A percentile compares a stretch with the other conserved stretches of the same genome.
Evolutionary conservation across 805 yeast genomes (phyloP).

Genomic region (Myxozyma neglecta): DNA sequence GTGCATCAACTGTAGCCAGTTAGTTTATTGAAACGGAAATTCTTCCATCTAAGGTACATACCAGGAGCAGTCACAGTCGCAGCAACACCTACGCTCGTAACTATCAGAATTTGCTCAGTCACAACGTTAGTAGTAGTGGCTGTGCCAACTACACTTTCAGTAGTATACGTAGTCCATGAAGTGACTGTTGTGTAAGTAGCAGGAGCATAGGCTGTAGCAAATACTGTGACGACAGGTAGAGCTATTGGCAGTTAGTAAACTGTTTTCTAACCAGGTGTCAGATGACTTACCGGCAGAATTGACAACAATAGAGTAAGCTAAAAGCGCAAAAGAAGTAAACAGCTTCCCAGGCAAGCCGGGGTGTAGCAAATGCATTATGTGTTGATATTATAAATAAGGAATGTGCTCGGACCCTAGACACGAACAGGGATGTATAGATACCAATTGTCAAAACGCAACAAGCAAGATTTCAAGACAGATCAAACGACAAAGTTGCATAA

Average conservation of each 20-base stretch:
- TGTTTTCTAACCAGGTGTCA: no score
- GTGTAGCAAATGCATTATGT: not conserved
- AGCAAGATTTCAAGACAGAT: not conserved
- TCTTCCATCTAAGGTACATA: not conserved
- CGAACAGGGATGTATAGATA: not conserved
- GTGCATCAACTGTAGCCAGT: not conserved
- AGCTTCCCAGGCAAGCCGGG: not conserved
- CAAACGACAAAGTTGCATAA: not conserved
- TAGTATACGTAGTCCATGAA: slow-evolving; percentile 9
- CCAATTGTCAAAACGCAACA: not conserved
- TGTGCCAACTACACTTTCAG: slow-evolving; percentile 24
- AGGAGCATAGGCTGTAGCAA: slow-evolving; percentile 19
- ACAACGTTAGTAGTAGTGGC: slow-evolving; percentile 28
- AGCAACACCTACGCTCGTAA: not conserved
- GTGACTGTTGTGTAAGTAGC: slow-evolving; percentile 25
- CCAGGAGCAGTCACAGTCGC: slow-evolving; percentile 4
- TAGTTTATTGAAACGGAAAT: not conserved
- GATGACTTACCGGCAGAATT: slow-evolving; percentile 1
- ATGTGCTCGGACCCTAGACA: not conserved
- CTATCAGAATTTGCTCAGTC: slow-evolving; percentile 19
- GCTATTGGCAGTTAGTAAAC: slow-evolving; percentile 9
- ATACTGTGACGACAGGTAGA: slow-evolving; percentile 20
- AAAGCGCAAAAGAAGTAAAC: not conserved
- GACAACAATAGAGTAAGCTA: not conserved
- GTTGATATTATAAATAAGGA: not conserved